phyloP scores from a whole-genome alignment of 2,329 filamentous ascomycete species.

The Ophiostoma piceae region DNA sequence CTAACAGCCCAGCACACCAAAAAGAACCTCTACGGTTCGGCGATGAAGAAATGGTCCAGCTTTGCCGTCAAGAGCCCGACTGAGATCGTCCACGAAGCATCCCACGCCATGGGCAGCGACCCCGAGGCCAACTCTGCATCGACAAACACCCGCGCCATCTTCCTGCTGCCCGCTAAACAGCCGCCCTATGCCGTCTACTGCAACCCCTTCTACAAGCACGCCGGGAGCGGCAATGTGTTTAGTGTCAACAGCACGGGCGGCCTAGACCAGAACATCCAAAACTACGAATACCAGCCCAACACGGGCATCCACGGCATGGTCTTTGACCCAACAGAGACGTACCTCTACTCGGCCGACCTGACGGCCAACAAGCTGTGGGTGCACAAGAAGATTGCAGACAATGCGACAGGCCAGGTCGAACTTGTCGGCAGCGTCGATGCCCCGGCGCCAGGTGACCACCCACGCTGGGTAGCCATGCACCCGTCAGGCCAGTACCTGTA shows the following conservation, averaged over 20 bases:
- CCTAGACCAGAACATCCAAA: slow-evolving; percentile 62
- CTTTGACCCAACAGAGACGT: slow-evolving; percentile 66
- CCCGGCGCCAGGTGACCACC: slow-evolving; percentile 67
- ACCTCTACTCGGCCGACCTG: slow-evolving; percentile 75
- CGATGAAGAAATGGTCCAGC: slow-evolving; percentile 91
- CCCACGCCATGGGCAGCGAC: slow-evolving; percentile 70
- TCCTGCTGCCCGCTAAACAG: slow-evolving; percentile 72
- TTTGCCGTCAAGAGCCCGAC: slow-evolving; percentile 70
- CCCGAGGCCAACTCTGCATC: slow-evolving; percentile 61
- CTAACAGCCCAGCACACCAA: slow-evolving; percentile 58
- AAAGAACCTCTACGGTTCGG: slow-evolving; percentile 81
- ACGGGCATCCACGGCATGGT: slow-evolving; percentile 79
- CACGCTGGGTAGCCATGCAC: slow-evolving; percentile 83
- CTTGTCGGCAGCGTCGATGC: slow-evolving; percentile 69
- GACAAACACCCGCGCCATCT: slow-evolving; percentile 84
- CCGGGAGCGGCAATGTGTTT: slow-evolving; percentile 76
- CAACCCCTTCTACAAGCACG: slow-evolving; percentile 85
- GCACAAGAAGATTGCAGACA: slow-evolving; percentile 57
- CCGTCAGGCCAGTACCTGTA: slow-evolving; percentile 74
- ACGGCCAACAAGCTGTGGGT: slow-evolving; percentile 78
- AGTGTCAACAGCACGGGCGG: slow-evolving; percentile 52
- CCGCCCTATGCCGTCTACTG: slow-evolving; percentile 79
- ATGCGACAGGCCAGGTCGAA: slow-evolving; percentile 51
- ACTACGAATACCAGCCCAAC: slow-evolving; percentile 64
- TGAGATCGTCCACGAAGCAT: slow-evolving; percentile 68